Evolutionary conservation across 805 yeast species (phyloP), one percentile per base, ranked within the genome.

Genomic region (Kuraishia hungarica): DNA sequence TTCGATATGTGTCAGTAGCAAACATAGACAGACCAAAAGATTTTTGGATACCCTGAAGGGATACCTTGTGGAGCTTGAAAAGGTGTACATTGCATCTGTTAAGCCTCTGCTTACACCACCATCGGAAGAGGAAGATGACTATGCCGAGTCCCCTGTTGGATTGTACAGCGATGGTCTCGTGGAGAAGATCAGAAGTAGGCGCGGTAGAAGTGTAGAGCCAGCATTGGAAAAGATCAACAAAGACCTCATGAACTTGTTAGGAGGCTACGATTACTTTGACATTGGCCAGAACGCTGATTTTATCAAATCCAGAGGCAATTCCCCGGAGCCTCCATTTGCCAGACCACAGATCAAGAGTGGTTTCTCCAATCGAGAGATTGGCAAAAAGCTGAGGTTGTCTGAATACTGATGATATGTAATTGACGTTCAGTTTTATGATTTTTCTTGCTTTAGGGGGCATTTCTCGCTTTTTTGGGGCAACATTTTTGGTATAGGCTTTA

Each of bases 181-280:
- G 19, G 58, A 61, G 22, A 60, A 55, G 46, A 54, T 63, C 39
- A 57, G 62, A 51, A 55, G 62, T 2, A 22, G 43, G 39, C 19
- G 48, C 20, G 20, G 49, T 56, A 10, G 51, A 35, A 49, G 51
- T 15, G 35, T 49, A 8, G 51, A 49, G 48, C 20, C 29, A 19
- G 51, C 43, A 22, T 19, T 48, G 13, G 55, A 56, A 10, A 48
- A 55, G 26, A 57, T 51, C n/a, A 50, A 48, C 48, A 64, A 56
- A 60, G 74, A 67, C 53, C 71, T 65, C 46, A 64, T 67, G 48
- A 72, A 74, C 58, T 63, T 75, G 56, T 72, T 90, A 47, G 93
- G 96, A 50, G 97, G 97, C 2, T 91, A 91, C 67, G 96, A 92
- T 43, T 87, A 88, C 67, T 88, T 88, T 66, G 94, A 87, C 61